Evolutionary conservation across 257 asterid genomes (phyloP).

Genomic region (Mentha longifolia): DNA sequence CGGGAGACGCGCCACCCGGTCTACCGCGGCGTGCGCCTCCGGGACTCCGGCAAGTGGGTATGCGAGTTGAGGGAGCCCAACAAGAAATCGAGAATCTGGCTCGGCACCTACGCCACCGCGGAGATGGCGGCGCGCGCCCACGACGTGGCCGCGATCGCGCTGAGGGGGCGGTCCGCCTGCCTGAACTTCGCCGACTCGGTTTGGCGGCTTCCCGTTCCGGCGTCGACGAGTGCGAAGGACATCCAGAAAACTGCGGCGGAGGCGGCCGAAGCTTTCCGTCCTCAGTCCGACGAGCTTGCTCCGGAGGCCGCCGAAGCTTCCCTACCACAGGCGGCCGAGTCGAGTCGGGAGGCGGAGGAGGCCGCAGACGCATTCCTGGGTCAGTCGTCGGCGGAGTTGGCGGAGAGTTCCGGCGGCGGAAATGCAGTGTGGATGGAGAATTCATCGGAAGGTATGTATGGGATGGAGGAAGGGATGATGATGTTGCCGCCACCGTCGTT

Average conservation of each 20-base stretch:
- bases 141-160: conserved; percentile 74
- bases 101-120: conserved; percentile 65
- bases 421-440: too few relatives aligned
- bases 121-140: conserved; percentile 87
- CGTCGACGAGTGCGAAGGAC: conserved; percentile 49
- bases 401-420: too few relatives aligned
- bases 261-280: conserved; percentile 50
- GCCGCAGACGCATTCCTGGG: too few relatives aligned
- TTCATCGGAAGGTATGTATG: too few relatives aligned
- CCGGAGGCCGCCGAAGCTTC: too few relatives aligned
- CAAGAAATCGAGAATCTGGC: conserved; percentile 73
- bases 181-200: conserved; percentile 72
- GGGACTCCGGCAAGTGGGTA: conserved; percentile 72
- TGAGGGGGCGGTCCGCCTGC: conserved; percentile 63
- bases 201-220: conserved; percentile 60
- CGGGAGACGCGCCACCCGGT: conserved; percentile 75
- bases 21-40: conserved; percentile 62
- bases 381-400: too few relatives aligned
- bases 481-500: too few relatives aligned
- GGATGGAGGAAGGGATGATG: too few relatives aligned
- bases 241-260: conserved; percentile 63
- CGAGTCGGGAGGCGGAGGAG: too few relatives aligned
- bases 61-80: conserved; percentile 75
- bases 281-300: too few relatives aligned
- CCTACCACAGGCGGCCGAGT: too few relatives aligned